Base-by-base conservation (phyloP, 2,329 filamentous ascomycete species). In the Exophiala mesophila region DNA sequence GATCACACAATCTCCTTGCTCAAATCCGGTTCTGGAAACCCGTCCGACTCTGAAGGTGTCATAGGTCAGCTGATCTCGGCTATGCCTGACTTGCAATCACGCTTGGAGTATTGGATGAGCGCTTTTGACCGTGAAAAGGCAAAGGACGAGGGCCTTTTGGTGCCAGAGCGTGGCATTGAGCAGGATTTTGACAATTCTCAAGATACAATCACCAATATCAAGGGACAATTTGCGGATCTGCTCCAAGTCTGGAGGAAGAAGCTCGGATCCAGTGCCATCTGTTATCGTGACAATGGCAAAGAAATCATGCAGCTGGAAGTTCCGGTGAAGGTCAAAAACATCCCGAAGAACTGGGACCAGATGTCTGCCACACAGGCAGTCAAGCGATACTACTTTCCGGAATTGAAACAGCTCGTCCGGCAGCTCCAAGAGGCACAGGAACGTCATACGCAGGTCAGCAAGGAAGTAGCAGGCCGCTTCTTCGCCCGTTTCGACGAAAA, bases 281-380 rank as follows among this genome's bases (percentile, higher is more conserved):
- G 81, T 59, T 92, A 82, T 56, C 80, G 80, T 19, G 87, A 97
- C 59, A 84, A 94, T 5, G 92, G 92, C 48, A 98, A 98, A 62
- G 92, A 98, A 59, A 87, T 98, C 39, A 97, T 94, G 66, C 90
- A 98, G 65, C 74, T 98, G 8, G 92, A 98, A 62, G 83, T 87
- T 0, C 90, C 92, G 0, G 70, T 77, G 57, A 94, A 92, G 63
- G 69, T 70, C 1, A 95, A 94, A 63, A 80, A 67, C 44, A 68
- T 98, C 2, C 92, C 92, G 0, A 84, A 84, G 53, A 78, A 72
- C 56, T 98, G 92, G 89, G 82, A 88, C 50, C 90, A 97, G 60
- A 96, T 97, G 88, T 97, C 92, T 3, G 85, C 89, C 1, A 97
- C 92, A 0, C 79, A 84, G 50, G 80, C 83, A 43, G 85, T 94